A percentile compares a stretch with the other conserved stretches of the same genome.
Conservation (phyloP, 139 green algal species). For the Prasinococcaceae sp. region DNA sequence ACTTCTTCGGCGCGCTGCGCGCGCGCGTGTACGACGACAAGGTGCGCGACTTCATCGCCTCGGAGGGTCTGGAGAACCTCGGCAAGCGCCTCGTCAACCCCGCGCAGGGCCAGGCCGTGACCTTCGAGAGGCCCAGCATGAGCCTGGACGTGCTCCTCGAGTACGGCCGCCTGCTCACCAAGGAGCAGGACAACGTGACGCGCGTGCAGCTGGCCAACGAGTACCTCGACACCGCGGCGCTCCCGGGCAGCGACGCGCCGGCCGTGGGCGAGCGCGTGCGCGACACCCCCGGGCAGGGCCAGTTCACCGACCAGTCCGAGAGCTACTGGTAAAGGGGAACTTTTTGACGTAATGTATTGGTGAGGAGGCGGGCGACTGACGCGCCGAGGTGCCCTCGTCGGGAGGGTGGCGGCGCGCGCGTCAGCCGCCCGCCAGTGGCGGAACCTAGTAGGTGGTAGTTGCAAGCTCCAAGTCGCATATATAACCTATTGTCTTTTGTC, state of each 20-base stretch:
- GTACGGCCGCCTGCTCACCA: slow-evolving; percentile 71
- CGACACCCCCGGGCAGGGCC: no score
- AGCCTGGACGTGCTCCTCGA: slow-evolving; percentile 61
- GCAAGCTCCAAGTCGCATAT: no score
- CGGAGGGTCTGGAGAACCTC: slow-evolving; percentile 75
- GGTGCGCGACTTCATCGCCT: slow-evolving; percentile 60
- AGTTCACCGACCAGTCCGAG: no score
- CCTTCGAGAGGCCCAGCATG: slow-evolving; percentile 73
- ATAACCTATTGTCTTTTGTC: no score
- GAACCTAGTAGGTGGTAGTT: no score
- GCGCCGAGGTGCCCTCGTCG: no score
- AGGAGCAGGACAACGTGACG: slow-evolving; percentile 99
- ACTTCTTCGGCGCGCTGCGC: slow-evolving; percentile 95
- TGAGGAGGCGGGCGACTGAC: no score
- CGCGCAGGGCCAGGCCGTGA: slow-evolving; percentile 52
- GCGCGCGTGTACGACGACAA: slow-evolving; percentile 87
- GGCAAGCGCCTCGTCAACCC: slow-evolving; percentile 80
- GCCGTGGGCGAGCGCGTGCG: slow-evolving; percentile 65
- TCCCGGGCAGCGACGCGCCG: slow-evolving; percentile 52
- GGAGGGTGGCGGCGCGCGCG: no score
- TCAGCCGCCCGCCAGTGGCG: no score
- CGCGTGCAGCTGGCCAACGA: slow-evolving; percentile 91
- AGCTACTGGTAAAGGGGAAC: no score
- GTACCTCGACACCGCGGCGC: slow-evolving; percentile 74
- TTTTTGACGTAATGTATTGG: no score